Evolutionary conservation across 78 protist genomes (phyloP), one percentile per base, ranked within the genome.

Genomic region (Polysphondylium violaceum): DNA sequence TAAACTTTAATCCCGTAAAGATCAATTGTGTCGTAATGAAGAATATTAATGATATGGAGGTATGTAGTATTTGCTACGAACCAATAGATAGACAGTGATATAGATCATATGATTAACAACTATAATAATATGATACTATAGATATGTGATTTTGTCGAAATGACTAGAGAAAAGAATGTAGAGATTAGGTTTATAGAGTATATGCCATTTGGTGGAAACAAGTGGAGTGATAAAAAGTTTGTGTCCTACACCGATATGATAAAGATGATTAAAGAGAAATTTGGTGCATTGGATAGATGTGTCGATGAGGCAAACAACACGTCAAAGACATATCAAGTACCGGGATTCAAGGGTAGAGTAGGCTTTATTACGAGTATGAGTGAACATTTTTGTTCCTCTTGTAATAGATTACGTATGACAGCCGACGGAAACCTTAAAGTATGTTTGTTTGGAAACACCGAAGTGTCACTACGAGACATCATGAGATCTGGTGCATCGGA

Each of bases 361-460:
- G 96, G 96, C 6, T 96, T 95, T 83, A 96, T 97, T 61, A 90
- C 98, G 6, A 95, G 97, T 12, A 96, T 96, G 98, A 96, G 95
- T 43, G 88, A 96, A 31, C 96, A 96, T 47, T 97, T 97, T 87
- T 97, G 99, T 69, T 92, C 90, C 17, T 25, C 92, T 44, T 97
- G 99, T 88, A 97, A 97, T 86, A 87, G 99, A 16, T 27, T 97
- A 40, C 77, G 99, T 5, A 36, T 97, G 5, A 93, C 96, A 1
- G 98, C 99, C 0, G 98, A 97, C 63, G 99, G 99, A 33, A 78
- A 91, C 29, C 44, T 97, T 25, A 97, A 97, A 93, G 98, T 94
- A 40, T 97, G 98, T 75, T 77, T 97, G 25, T 97, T 97, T 87
- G 98, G 96, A 21, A 74, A 73, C 43, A 38, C 43, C 0, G 98